Evolutionary conservation across 2,329 filamentous ascomycete genomes (phyloP).

Genomic region (Ceratocystis alfenasii): DNA sequence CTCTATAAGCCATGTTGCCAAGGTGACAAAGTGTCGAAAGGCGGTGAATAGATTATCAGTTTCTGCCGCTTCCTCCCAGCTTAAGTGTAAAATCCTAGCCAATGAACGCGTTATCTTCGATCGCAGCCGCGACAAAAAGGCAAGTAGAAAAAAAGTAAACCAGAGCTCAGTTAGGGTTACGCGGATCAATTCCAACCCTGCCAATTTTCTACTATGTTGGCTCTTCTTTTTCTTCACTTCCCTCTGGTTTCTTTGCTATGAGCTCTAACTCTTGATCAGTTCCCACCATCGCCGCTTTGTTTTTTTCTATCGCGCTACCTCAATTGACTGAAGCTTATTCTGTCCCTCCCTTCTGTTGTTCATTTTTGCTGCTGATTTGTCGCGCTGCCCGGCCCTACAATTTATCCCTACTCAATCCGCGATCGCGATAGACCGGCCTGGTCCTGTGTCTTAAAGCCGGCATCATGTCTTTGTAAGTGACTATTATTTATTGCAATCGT

Average conservation of each 20-base stretch:
- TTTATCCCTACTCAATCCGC: neutral
- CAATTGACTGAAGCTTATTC: neutral
- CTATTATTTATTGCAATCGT: neutral
- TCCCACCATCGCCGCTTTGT: neutral
- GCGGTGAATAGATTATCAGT: slow-evolving; percentile 12
- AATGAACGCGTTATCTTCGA: neutral
- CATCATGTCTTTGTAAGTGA: slow-evolving; percentile 20
- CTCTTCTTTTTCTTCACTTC: slow-evolving; percentile 5
- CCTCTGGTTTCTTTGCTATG: neutral
- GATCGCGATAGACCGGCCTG: slow-evolving; percentile 12
- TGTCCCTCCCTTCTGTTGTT: neutral
- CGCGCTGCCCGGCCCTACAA: neutral
- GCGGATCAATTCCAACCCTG: no score
- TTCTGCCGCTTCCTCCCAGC: slow-evolving; percentile 15
- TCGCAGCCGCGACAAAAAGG: neutral
- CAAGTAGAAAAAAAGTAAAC: neutral
- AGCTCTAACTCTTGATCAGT: neutral
- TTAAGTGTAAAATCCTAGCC: slow-evolving; percentile 11
- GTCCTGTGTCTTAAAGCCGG: neutral
- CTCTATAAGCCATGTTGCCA: neutral
- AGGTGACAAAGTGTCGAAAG: neutral
- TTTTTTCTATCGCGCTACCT: neutral
- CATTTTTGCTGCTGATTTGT: slow-evolving; percentile 6
- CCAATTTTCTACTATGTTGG: neutral
- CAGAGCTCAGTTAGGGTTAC: slow-evolving; percentile 1